phyloP scores from a whole-genome alignment of 2,329 filamentous ascomycete genomes.

The Monosporascus sp. region DNA sequence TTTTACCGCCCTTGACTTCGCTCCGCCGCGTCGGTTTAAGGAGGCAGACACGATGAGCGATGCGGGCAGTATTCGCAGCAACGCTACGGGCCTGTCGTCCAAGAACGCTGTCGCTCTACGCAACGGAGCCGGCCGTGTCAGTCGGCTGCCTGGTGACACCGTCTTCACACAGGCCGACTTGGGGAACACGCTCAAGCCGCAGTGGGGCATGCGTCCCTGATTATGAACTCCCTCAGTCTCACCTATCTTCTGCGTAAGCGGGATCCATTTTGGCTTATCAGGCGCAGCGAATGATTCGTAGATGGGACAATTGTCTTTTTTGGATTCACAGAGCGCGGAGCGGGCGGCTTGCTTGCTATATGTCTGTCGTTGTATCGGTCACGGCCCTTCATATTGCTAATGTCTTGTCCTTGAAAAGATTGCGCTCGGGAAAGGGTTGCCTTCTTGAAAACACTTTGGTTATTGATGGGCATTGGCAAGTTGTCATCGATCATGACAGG shows the following conservation, averaged over 20 bases:
- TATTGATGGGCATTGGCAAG: background rate
- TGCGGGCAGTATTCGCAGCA: constrained; percentile 64
- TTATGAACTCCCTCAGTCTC: background rate
- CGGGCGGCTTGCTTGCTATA: background rate
- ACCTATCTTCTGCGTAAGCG: background rate
- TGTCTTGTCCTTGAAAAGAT: background rate
- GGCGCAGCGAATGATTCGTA: background rate
- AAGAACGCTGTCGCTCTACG: constrained; percentile 68
- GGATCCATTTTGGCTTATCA: background rate
- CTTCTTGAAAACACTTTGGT: background rate
- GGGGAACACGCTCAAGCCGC: constrained; percentile 53
- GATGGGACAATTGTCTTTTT: background rate
- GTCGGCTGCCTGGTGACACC: constrained; percentile 72
- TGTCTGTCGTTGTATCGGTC: background rate
- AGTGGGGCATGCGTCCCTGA: constrained; percentile 49
- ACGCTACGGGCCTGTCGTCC: constrained; percentile 71
- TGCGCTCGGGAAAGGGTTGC: background rate
- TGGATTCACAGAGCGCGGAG: background rate
- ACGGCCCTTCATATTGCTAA: background rate
- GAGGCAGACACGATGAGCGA: constrained; percentile 58
- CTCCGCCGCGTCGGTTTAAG: constrained; percentile 69
- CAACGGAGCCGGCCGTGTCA: constrained; percentile 78
- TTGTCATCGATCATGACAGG: background rate
- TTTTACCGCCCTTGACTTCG: constrained; percentile 77
- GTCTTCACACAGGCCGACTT: constrained; percentile 73